Conservation (phyloP, 768 basidiomycete species). For the Ramaria rubella region DNA sequence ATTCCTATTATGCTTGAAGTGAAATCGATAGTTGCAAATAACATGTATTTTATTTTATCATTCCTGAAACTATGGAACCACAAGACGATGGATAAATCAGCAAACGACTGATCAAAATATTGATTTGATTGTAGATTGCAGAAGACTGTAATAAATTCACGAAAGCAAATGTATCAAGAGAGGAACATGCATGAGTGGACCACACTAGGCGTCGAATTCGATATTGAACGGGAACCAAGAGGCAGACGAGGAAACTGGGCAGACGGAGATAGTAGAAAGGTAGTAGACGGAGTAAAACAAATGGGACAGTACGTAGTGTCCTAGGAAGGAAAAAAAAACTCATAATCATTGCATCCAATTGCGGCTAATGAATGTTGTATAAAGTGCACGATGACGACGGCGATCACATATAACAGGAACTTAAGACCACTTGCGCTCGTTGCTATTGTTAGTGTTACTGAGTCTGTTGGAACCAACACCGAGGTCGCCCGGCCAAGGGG, state of each 20-base stretch:
- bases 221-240: constrained; percentile 20
- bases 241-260: background rate
- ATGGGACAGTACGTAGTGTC: background rate
- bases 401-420: background rate
- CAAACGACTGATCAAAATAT: background rate
- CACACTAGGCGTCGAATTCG: constrained; percentile 30
- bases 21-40: background rate
- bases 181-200: constrained; percentile 57
- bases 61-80: background rate
- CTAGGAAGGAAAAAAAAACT: constrained; percentile 1
- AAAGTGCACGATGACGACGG: background rate
- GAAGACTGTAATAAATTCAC: constrained; percentile 7
- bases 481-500: constrained; percentile 6
- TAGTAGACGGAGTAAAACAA: background rate
- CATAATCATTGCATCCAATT: constrained; percentile 8
- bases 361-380: background rate
- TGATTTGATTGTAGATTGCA: constrained; percentile 5
- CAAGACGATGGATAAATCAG: background rate
- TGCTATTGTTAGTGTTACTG: background rate
- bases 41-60: background rate
- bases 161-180: constrained; percentile 41
- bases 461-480: background rate
- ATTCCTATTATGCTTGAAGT: constrained; percentile 64
- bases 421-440: constrained; percentile 2
- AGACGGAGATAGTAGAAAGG: background rate